Evolutionary conservation across 1,284 basidiomycete species (phyloP), one percentile per base, ranked within the genome.

Genomic region (Puccinia coronata): DNA sequence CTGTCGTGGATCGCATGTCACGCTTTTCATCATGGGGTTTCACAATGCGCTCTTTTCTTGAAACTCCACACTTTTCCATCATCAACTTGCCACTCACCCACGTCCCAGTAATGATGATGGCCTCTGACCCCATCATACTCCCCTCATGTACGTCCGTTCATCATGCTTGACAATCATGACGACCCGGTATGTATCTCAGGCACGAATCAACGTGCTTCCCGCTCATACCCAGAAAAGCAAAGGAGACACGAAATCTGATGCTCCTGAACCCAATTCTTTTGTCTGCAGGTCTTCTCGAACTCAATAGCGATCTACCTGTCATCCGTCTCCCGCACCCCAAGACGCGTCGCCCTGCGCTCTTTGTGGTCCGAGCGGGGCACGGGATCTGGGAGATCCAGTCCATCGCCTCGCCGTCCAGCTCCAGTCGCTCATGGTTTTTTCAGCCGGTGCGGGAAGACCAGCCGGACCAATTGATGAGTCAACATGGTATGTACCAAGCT

Each of bases 301-400:
- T 70, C 6, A 51, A 70, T 28, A 28, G 34, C 41, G 43, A 49
- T n/a, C 51, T 73, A 57, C 51, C 71, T 2, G 39, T 73, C 47
- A 23, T 57, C 16, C 71, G 71, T 53, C 47, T 73, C 23, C 71
- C 71, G 18, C 71, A 73, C 39, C 71, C 71, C 34, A 73, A 51
- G 71, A 73, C 71, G 43, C 71, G 71, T 8, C 11, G 31, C 31
- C 47, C 71, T 14, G 71, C 71, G 31, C 51, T 73, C 6, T 73
- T 73, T 57, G 71, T n/a, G 14, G 57, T 73, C 36, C 20, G 51
- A 39, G 28, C 51, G n/a, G 51, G 47, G 11, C 71, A 57, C 2
- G 51, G 51, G 6, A 55, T 73, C 36, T 73, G 71, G 71, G 71
- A 73, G 36, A 41, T 73, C 51, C 43, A 57, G 28, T 73, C 71